phyloP scores from a whole-genome alignment of 805 yeast genomes.

The Lipomyces oligophaga region DNA sequence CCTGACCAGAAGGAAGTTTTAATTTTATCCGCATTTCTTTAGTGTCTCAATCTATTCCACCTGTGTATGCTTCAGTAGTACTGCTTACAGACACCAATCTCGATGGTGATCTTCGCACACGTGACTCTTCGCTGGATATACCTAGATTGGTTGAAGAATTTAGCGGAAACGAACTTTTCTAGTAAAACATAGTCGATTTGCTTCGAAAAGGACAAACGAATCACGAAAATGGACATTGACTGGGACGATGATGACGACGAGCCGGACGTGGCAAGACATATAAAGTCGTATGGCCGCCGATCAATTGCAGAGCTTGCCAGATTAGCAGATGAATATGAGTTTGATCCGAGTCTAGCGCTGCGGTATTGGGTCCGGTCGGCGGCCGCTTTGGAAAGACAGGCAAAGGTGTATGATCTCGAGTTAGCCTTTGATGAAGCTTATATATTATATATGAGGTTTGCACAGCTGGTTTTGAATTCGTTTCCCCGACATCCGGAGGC shows the following conservation, averaged over 20 bases:
- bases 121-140: no score
- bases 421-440: constrained; percentile 50
- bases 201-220: no score
- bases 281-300: constrained; percentile 10
- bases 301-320: constrained; percentile 14
- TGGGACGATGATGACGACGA: no score
- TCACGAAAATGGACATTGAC: no score
- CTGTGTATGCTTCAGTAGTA: neutral
- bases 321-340: constrained; percentile 51
- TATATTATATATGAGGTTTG: constrained; percentile 53
- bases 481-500: constrained; percentile 48
- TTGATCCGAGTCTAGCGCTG: constrained; percentile 49
- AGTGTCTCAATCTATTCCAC: no score
- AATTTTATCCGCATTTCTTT: constrained; percentile 43
- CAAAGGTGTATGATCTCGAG: constrained; percentile 45
- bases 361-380: constrained; percentile 56
- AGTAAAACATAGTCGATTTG: no score
- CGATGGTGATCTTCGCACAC: no score
- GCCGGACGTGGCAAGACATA: no score
- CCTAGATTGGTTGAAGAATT: no score
- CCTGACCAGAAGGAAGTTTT: constrained; percentile 32
- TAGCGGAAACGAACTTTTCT: no score
- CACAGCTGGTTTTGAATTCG: constrained; percentile 52
- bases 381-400: constrained; percentile 47
- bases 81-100: no score